phyloP scores from a whole-genome alignment of 345 rosid species.

The Murraya koenigii region DNA sequence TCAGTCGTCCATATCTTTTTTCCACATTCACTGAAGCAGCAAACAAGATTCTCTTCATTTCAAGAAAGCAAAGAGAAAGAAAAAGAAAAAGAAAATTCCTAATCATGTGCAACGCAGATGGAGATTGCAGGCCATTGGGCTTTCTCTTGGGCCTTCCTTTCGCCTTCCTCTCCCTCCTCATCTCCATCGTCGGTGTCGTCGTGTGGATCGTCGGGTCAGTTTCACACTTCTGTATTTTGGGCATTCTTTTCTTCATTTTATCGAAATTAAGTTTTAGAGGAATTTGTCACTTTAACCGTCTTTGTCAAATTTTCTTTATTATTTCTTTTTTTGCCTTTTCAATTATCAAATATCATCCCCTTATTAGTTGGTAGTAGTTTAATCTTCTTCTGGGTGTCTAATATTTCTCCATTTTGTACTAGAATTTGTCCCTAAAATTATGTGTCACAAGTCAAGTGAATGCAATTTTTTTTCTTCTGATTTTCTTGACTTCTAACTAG shows the following conservation, averaged over 20 bases:
- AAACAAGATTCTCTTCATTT: no score
- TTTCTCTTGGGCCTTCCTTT: slow-evolving; percentile 91
- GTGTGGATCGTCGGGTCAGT: slow-evolving; percentile 85
- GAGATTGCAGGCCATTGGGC: slow-evolving; percentile 77
- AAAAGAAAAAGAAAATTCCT: background rate
- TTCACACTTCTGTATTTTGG: background rate
- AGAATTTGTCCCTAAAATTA: background rate
- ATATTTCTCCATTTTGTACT: background rate
- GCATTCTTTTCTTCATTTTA: background rate
- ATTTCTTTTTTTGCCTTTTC: background rate
- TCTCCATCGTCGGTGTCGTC: slow-evolving; percentile 69
- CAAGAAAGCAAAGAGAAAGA: background rate
- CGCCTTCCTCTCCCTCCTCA: slow-evolving; percentile 66
- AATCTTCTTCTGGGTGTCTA: background rate
- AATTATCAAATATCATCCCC: background rate
- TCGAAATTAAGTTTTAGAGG: background rate
- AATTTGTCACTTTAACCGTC: background rate
- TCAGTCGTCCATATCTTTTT: background rate
- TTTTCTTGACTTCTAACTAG: background rate
- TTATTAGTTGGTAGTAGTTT: background rate
- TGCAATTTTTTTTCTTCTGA: background rate
- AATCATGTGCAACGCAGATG: slow-evolving; percentile 57
- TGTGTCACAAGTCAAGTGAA: background rate
- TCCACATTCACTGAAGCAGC: background rate
- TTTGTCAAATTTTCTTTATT: background rate